Evolutionary conservation across 805 yeast species (phyloP), one percentile per base, ranked within the genome.

Genomic region (Ogataea polymorpha): DNA sequence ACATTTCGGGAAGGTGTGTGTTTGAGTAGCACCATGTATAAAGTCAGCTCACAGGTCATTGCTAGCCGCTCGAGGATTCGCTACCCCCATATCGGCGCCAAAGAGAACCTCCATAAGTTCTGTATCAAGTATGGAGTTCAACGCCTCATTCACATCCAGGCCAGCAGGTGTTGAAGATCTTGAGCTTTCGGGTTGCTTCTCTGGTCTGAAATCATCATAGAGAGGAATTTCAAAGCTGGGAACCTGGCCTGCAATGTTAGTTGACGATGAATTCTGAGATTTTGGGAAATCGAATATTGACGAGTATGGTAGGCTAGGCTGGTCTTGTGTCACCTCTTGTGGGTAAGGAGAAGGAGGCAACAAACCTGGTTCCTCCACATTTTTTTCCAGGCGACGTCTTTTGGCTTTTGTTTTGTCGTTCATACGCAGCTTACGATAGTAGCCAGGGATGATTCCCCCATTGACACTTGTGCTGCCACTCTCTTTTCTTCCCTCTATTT

Each of bases 401-500:
- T 27, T 35, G 13, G 38, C 28, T 17, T 29, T 35, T 20, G 18
- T 18, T 35, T 30, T 38, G 9, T 27, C 39, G 12, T 25, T 36
- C 42, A 39, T 39, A 36, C 49, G 58, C 7, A 60, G 29, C 37
- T 46, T 56, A n/a, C 59, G 45, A 35, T 51, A 59, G 18, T 58
- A 55, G 4, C 59, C 55, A 4, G 66, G 65, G n/a, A 61, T 58
- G 21, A 40, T 40, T 13, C 56, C 55, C 8, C 58, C 62, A 30
- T 53, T 53, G 21, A 61, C 65, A 58, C 65, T 60, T 0, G 66
- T 61, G 24, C 53, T 51, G 9, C 62, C 61, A 35, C 59, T 53
- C 36, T 59, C 63, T 27, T 47, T 50, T 33, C 45, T 50, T 33
- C 50, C 58, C 33, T 59, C 65, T 32, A 58, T 60, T 21, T 54